These are phyloP conservation scores for Stemphylium beticola DNA, from an alignment of 2,329 filamentous ascomycete genomes.

Conservation along the genomic window DNA sequence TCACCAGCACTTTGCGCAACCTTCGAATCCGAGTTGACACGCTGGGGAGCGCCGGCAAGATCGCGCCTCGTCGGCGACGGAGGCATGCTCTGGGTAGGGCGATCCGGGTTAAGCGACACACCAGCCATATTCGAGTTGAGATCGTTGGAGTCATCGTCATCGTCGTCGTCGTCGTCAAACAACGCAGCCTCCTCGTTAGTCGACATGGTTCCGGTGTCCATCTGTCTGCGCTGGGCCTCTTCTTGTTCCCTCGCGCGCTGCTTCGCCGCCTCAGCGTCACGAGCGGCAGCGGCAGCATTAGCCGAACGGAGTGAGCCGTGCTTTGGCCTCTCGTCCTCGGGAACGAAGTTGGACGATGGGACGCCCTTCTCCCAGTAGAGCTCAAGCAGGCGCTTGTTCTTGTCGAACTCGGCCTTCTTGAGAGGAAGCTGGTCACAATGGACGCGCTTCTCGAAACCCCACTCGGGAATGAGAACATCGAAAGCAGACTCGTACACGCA, in stretches of 20 bases:
- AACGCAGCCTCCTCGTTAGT: constrained; percentile 93
- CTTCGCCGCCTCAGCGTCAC: constrained; percentile 81
- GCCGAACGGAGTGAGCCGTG: constrained; percentile 74
- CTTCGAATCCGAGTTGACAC: constrained; percentile 93
- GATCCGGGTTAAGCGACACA: constrained; percentile 81
- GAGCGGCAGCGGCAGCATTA: constrained; percentile 76
- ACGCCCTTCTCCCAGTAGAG: constrained; percentile 99
- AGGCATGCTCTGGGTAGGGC: constrained; percentile 93
- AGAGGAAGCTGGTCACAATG: constrained; percentile 97
- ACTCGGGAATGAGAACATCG: constrained; percentile 96
- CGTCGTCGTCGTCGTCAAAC: constrained; percentile 93
- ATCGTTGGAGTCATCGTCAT: constrained; percentile 78
- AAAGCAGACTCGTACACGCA: constrained; percentile 99
- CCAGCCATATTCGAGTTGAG: constrained; percentile 90
- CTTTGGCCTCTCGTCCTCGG: constrained; percentile 95
- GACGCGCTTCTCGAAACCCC: constrained; percentile 98
- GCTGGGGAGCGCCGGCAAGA: constrained; percentile 73
- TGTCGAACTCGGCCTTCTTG: constrained; percentile 99
- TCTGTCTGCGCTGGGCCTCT: constrained; percentile 89
- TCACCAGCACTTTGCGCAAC: constrained; percentile 72
- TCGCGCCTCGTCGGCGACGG: constrained; percentile 84
- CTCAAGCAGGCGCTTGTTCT: constrained; percentile 91
- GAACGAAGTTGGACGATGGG: constrained; percentile 92
- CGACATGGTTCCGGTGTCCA: constrained; percentile 91
- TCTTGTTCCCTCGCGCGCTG: constrained; percentile 84